These are phyloP conservation scores for Chlamydomonas sphaeroides DNA, from an alignment of 139 green algal genomes.

Conservation along the genomic window DNA sequence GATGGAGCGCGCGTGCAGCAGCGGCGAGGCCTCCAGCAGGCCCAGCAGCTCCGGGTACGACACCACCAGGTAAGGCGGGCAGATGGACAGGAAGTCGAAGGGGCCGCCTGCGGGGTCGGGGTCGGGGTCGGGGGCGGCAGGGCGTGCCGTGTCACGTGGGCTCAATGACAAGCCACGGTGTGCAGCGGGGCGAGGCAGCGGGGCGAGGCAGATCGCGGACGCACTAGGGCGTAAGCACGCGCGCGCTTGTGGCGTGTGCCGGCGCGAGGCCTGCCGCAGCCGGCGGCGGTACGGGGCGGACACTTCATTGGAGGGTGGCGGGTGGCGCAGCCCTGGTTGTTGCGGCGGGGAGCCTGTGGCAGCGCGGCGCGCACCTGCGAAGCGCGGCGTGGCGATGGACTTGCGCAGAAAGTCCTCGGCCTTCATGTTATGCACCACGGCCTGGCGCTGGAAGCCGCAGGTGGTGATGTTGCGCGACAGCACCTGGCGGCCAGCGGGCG, in stretches of 20 bases:
- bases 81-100: conserved; percentile 95
- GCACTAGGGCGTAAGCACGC: too few species aligned
- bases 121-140: too few species aligned
- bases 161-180: too few species aligned
- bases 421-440: conserved; percentile 69
- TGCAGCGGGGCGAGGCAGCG: too few species aligned
- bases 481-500: not conserved
- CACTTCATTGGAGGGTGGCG: too few species aligned
- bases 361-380: conserved; percentile 33
- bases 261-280: too few species aligned
- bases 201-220: too few species aligned
- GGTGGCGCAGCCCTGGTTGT: too few species aligned
- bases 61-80: conserved; percentile 91
- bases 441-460: conserved; percentile 51
- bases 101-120: conserved; percentile 56
- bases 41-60: conserved; percentile 85
- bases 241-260: too few species aligned
- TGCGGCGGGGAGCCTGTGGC: not conserved
- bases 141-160: too few species aligned
- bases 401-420: conserved; percentile 82
- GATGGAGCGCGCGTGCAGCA: conserved; percentile 75
- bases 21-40: conserved; percentile 73
- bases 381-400: conserved; percentile 44
- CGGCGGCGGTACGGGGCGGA: too few species aligned
- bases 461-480: conserved; percentile 57